Conservation (phyloP, 257 asterid genomes). For the Ligustrum vulgare region DNA sequence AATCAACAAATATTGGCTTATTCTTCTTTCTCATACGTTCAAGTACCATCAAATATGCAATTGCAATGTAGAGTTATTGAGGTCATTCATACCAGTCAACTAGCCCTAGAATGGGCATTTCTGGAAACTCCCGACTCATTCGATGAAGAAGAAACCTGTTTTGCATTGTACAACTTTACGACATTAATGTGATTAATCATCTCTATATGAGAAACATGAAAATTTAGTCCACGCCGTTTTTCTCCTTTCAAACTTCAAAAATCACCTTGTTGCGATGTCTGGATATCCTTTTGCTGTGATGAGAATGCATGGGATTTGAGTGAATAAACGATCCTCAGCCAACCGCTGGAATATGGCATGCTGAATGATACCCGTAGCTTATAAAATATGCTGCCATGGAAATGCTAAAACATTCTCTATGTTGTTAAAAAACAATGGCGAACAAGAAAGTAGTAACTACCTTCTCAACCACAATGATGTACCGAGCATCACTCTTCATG, state of each 20-base stretch:
- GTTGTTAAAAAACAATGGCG: not conserved
- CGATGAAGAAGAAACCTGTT: constrained; percentile 80
- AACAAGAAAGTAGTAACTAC: constrained; percentile 31
- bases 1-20: too few relatives aligned
- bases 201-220: not conserved
- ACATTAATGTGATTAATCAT: not conserved
- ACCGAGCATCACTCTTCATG: constrained; percentile 83
- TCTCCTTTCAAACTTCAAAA: not conserved
- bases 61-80: constrained; percentile 7
- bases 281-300: constrained; percentile 97
- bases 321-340: constrained; percentile 82
- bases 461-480: constrained; percentile 89
- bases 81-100: constrained; percentile 72
- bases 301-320: constrained; percentile 80
- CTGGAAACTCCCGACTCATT: constrained; percentile 63
- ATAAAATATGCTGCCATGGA: constrained; percentile 18
- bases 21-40: too few relatives aligned
- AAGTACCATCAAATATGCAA: not conserved
- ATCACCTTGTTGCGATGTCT: constrained; percentile 86
- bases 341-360: constrained; percentile 96
- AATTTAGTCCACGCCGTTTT: not conserved
- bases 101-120: constrained; percentile 73
- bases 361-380: constrained; percentile 41
- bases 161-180: constrained; percentile 1
- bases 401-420: not conserved